Percentiles rank a stretch among this genome's conserved stretches.
Evolutionary conservation across 306 rosid genomes (phyloP).

Genomic region (Leucaena leucocephala): DNA sequence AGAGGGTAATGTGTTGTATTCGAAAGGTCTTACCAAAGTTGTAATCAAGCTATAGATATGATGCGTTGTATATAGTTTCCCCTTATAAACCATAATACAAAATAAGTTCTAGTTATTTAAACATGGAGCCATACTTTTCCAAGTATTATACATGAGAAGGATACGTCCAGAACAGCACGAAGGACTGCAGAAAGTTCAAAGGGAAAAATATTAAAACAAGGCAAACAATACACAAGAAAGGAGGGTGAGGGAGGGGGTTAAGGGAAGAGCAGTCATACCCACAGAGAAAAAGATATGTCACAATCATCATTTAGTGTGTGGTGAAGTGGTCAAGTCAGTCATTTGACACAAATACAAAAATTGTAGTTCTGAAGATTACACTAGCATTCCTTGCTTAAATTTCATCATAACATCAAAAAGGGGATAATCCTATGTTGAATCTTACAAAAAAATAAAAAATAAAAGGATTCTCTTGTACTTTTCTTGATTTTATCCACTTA

Average conservation of each 20-base stretch:
- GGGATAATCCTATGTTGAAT: neutral
- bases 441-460: no score
- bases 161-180: conserved; percentile 99
- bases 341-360: neutral
- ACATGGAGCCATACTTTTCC: conserved; percentile 29
- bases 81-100: neutral
- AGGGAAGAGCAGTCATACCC: neutral
- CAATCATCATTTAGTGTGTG: conserved; percentile 20
- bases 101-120: conserved; percentile 18
- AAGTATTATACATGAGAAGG: conserved; percentile 49
- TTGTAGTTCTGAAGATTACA: neutral
- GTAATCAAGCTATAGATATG: neutral
- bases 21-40: neutral
- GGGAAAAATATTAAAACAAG: conserved; percentile 19
- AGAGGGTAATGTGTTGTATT: neutral
- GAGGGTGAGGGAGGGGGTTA: neutral
- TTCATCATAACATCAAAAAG: neutral
- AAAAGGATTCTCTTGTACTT: neutral
- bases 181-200: conserved; percentile 71
- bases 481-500: neutral
- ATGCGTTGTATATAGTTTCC: neutral
- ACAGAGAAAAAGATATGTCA: neutral
- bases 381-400: neutral
- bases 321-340: conserved; percentile 1
- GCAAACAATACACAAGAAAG: neutral